Evolutionary conservation across 2,329 filamentous ascomycete genomes (phyloP), one percentile per base, ranked within the genome.

Genomic region (Endoconidiophora polonica): DNA sequence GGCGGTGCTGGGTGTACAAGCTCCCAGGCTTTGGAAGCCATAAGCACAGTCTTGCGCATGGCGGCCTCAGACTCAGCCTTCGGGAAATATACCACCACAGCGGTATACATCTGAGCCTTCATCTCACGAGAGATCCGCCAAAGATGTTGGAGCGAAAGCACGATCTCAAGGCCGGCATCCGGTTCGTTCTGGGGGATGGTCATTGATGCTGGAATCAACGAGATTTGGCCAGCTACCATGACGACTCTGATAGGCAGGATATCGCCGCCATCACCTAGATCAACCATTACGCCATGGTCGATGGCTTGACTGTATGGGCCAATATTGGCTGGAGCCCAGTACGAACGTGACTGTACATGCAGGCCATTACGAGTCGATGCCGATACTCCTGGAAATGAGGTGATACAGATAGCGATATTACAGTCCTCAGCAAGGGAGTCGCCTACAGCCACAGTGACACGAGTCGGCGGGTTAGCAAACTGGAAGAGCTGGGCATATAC

Each of bases 271-370:
- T 64, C 54, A 1, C 59, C 58, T 3, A 38, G 36, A n/a, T 36
- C 36, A 36, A 48, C 43, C 26, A 57, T 58, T 10, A 65, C 49
- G 3, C 61, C 65, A 9, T 77, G 65, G 2, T 74, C 70, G 46
- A 91, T 78, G 3, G 87, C 86, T 66, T 98, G 91, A 50, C 88
- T 95, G 64, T 96, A 96, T 0, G 91, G 91, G 0, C 91, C 91
- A 49, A 98, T 96, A 60, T 96, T 96, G 18, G 91, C 90, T 0
- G 91, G 91, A 0, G 91, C 91, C 91, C 91, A 98, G 69, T 96
- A 96, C 9, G 86, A 94, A 38, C 85, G 72, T 3, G 84, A 88
- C 65, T 96, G 91, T 4, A 98, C 88, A 62, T 98, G 91, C 1
- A 96, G 72, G 0, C 76, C 77, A 47, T 72, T 69, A 65, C 83